Percentiles rank a stretch among this genome's conserved stretches.
Evolutionary conservation across 2,329 filamentous ascomycete species (phyloP).

Genomic region (Nemania sp.): DNA sequence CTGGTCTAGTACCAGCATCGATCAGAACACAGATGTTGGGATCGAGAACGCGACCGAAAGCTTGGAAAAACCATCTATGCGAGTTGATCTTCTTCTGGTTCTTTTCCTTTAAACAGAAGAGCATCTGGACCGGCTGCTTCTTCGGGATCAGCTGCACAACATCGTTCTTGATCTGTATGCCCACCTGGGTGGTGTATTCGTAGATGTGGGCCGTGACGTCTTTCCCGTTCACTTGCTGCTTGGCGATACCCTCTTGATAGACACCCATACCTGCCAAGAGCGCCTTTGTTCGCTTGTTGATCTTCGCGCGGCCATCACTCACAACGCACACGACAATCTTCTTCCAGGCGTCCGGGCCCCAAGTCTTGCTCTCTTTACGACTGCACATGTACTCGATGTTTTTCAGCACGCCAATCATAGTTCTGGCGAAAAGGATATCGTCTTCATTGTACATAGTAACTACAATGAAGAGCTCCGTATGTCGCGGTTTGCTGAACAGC

Average conservation of each 20-base stretch:
- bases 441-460: constrained; percentile 99
- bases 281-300: constrained; percentile 88
- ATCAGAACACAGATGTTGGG: constrained; percentile 97
- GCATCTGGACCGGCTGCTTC: constrained; percentile 89
- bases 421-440: constrained; percentile 93
- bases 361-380: constrained; percentile 87
- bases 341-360: constrained; percentile 97
- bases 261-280: constrained; percentile 92
- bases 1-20: constrained; percentile 94
- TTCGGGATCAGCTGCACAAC: constrained; percentile 84
- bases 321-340: constrained; percentile 99
- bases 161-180: constrained; percentile 86
- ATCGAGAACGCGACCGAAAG: constrained; percentile 88
- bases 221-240: constrained; percentile 95
- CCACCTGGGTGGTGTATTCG: constrained; percentile 89
- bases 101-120: constrained; percentile 99
- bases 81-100: constrained; percentile 99
- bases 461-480: constrained; percentile 95
- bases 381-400: constrained; percentile 97
- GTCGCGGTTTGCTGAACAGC: constrained; percentile 79
- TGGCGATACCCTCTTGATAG: constrained; percentile 97
- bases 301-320: constrained; percentile 87
- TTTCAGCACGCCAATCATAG: constrained; percentile 98
- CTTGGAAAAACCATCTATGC: constrained; percentile 98
- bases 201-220: constrained; percentile 98